Evolutionary conservation across 2,329 filamentous ascomycete genomes (phyloP), one percentile per base, ranked within the genome.

Genomic region (Claviceps humidiphila): DNA sequence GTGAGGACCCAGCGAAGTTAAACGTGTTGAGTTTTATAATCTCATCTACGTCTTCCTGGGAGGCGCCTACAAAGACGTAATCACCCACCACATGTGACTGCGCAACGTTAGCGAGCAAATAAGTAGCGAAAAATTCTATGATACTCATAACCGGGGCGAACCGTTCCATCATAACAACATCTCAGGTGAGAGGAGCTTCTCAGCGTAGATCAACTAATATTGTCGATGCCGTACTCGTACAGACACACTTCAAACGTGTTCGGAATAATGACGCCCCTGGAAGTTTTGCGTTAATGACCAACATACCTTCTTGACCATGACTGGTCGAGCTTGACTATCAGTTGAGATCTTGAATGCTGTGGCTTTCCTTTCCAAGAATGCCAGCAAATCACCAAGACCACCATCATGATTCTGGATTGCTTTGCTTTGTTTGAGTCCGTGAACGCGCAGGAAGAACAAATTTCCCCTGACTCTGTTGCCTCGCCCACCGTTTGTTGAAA

Each of bases 221-320:
- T 46, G 17, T 47, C 50, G 50, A 50, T 42, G 47, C 40, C 38
- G 50, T 39, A 30, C 24, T 41, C 52, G 51, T 30, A 49, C 48
- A 46, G 43, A 24, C 40, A 30, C 39, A 37, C n/a, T 47, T 41
- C 30, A 34, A 46, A 51, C 45, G 43, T 51, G 52, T 50, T 55
- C 22, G 26, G 50, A 26, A 47, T 49, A 47, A 46, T 49, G 54
- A 49, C 53, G 52, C 50, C 50, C 51, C 16, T 26, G 37, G 50
- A 53, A 43, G 53, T 40, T 53, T 57, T 40, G 47, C 54, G 63
- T 68, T 62, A 64, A 64, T 61, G 58, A 58, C 56, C 51, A 67
- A 85, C 84, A 80, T 86, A 89, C 86, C 82, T 88, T 87, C 71
- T 80, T 82, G 57, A 90, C 82, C 64, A 75, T 81, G 60, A 87